Percentiles rank a stretch among this genome's conserved stretches.
Evolutionary conservation across 768 basidiomycete species (phyloP).

Genomic region (Termitomyces heimii): DNA sequence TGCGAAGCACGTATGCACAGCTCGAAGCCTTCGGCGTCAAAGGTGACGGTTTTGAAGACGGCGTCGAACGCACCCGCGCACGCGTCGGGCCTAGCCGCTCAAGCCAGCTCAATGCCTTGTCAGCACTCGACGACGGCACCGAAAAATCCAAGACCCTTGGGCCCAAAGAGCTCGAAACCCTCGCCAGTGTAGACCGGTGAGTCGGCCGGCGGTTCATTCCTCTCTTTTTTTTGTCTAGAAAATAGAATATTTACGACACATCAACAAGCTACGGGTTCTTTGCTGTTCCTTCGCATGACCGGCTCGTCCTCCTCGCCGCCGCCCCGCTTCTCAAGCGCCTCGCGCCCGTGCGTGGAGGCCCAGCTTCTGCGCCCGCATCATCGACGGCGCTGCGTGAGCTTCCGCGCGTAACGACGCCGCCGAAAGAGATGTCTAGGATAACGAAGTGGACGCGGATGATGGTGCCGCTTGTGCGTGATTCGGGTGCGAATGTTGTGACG

Average conservation of each 20-base stretch:
- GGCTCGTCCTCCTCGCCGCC: conserved; percentile 67
- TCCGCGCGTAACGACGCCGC: conserved; percentile 39
- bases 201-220: conserved; percentile 17
- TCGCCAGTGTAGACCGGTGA: conserved; percentile 84
- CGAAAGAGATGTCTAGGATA: conserved; percentile 73
- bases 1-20: conserved; percentile 83
- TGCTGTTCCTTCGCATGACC: conserved; percentile 72
- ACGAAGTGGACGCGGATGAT: conserved; percentile 95
- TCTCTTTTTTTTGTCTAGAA: neutral
- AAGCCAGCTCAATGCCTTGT: conserved; percentile 54
- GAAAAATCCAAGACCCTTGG: conserved; percentile 66
- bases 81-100: conserved; percentile 48
- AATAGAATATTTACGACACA: conserved; percentile 6
- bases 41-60: conserved; percentile 93
- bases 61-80: conserved; percentile 88
- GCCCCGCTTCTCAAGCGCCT: conserved; percentile 59
- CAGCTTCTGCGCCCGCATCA: conserved; percentile 38
- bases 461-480: conserved; percentile 57
- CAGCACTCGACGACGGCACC: conserved; percentile 46
- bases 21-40: conserved; percentile 88
- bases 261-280: conserved; percentile 86
- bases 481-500: conserved; percentile 67
- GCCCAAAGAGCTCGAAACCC: conserved; percentile 65
- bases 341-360: conserved; percentile 35
- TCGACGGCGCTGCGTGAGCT: conserved; percentile 40